These are phyloP conservation scores for Tulasnella sp. DNA, from an alignment of 768 basidiomycete genomes.

Conservation along the genomic window DNA sequence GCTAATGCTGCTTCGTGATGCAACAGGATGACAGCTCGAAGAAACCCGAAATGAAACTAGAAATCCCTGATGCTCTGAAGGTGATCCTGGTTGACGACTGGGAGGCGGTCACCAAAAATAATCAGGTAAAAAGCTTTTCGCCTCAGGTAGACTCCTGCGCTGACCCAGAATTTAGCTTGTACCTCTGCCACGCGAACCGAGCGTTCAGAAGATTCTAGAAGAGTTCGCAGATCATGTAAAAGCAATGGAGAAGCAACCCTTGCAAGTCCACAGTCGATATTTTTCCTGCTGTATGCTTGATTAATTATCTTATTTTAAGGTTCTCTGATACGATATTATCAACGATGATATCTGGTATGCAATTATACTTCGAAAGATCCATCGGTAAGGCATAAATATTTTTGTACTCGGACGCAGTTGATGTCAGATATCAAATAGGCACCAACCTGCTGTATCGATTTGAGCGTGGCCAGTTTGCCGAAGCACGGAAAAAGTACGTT, in stretches of 20 bases:
- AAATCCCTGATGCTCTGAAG: constrained; percentile 82
- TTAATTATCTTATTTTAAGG: constrained; percentile 24
- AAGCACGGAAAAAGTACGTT: constrained; percentile 56
- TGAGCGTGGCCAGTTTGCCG: constrained; percentile 85
- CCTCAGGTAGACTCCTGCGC: neutral
- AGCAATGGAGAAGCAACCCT: constrained; percentile 1
- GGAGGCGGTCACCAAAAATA: constrained; percentile 93
- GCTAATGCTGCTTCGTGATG: neutral
- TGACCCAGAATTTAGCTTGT: constrained; percentile 47
- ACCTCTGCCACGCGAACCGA: constrained; percentile 64
- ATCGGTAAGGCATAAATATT: constrained; percentile 29
- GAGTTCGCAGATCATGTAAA: constrained; percentile 52
- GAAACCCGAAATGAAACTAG: constrained; percentile 81
- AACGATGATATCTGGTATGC: constrained; percentile 73
- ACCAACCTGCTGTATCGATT: constrained; percentile 87
- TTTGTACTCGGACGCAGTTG: neutral
- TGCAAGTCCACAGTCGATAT: neutral
- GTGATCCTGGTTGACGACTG: constrained; percentile 88
- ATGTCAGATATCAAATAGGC: constrained; percentile 26
- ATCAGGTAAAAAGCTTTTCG: constrained; percentile 43
- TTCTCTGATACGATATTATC: constrained; percentile 57
- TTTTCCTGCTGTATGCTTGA: neutral
- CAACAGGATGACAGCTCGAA: constrained; percentile 61
- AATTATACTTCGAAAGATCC: constrained; percentile 86
- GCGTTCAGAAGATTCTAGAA: constrained; percentile 58